Base-by-base conservation (phyloP, 169 alveolate species). In the Cyclospora cayetanensis region DNA sequence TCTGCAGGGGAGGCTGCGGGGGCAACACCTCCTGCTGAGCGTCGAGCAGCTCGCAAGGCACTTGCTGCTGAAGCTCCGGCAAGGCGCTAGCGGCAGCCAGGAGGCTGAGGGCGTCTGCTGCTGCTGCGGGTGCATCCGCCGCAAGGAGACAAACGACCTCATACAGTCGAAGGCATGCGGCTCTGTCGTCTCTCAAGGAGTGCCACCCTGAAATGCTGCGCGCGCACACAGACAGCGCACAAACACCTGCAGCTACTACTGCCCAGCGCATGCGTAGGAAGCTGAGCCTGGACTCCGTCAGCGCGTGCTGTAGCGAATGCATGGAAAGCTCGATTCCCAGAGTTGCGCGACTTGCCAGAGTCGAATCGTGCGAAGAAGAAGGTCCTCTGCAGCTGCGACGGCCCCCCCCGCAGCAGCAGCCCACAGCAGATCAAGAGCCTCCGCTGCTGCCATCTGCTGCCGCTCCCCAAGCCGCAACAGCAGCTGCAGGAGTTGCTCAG, bases 81-180 rank as follows among this genome's bases (percentile, higher is more conserved):
- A 70, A 35, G 52, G 55, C 37, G 46, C 52, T 35, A 1, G 82
- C 82, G 18, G 82, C 82, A 70, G 82, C 82, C 7, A 70, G 82
- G 3, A 2, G 2, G 1, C 12, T 25, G 20, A 70, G 46, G 25
- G 82, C 82, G 25, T 70, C 82, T 70, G 82, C 82, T 70, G 82
- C 82, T 31, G 52, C 82, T 70, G 82, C 82, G 31, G 82, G 53
- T 70, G 82, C 52, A 7, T 1, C 52, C 1, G 82, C 82, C 2
- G 82, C 82, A 70, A 34, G 52, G n/a, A 70, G 82, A 70, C 82
- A 70, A 11, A 70, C 5, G 9, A 34, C 46, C 82, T 70, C 82
- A 37, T 70, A 70, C 27, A 70, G 46, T 1, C 52, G 46, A 1
- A 34, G 31, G 52, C 82, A 70, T 29, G 55, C 20, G 53, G 42